Evolutionary conservation across 306 rosid species (phyloP), one percentile per base, ranked within the genome.

Genomic region (Coriaria nepalensis): DNA sequence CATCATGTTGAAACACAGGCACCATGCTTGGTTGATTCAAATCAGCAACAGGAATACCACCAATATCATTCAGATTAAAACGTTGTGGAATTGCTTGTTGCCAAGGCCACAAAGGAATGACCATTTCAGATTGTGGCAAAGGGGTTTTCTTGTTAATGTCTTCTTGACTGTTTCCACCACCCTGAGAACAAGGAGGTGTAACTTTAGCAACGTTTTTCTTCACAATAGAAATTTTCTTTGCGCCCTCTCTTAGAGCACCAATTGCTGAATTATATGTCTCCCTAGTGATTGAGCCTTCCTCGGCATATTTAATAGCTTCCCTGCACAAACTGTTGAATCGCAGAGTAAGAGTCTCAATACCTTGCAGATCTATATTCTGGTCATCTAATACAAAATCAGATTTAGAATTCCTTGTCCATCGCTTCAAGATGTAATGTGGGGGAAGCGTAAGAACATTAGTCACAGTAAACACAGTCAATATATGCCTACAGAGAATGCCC

Each of bases 401-500:
- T 65, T 72, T 83, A 13, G 78, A 80, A 74, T 79, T 71, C 56
- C 72, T 79, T 9, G 94, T 83, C 94, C 94, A 83, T 45, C 88
- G 74, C 59, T 73, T 83, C 71, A 79, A 61, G 56, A 83, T 76
- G 67, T 68, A 83, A 70, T 63, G 78, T 0, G 67, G 47, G 43
- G 88, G 88, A 69, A 83, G 82, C 57, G 85, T 79, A 59, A 83
- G 94, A 69, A 76, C 88, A 61, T 76, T 83, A 49, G 94, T 83
- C 7, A 83, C 94, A 6, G 94, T 76, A 63, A 79, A 79, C 62
- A 83, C 87, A 50, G 94, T 83, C 70, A 83, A 71, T 73, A 83
- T 76, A 69, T 73, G 88, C 52, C 87, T 72, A 52, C 94, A 83
- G 38, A 83, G 75, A 55, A 83, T 54, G 49, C 87, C 93, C 0